These are phyloP conservation scores for Halteria grandinella DNA, from an alignment of 73 alveolate genomes.

Conservation along the genomic window DNA sequence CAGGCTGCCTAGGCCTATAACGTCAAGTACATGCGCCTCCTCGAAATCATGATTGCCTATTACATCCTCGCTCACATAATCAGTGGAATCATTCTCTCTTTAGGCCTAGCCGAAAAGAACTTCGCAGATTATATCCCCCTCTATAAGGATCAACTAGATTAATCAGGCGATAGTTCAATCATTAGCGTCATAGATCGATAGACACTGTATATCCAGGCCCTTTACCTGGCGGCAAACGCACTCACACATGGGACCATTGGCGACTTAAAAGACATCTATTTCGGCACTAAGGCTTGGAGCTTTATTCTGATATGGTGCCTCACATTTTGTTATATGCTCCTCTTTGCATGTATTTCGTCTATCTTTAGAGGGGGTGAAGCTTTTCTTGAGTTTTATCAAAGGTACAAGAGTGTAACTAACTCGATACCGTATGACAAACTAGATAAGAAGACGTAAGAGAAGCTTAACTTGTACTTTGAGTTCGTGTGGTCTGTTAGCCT, in stretches of 20 bases:
- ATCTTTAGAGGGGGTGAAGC: constrained; percentile 45
- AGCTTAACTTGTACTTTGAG: constrained; percentile 46
- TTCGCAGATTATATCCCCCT: no score
- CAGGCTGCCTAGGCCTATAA: constrained; percentile 13
- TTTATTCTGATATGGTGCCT: constrained; percentile 43
- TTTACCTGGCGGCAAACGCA: constrained; percentile 55
- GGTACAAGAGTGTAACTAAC: constrained; percentile 28
- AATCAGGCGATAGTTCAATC: constrained; percentile 1
- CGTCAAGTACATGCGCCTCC: constrained; percentile 44
- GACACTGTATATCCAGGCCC: constrained; percentile 61
- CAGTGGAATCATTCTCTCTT: constrained; percentile 46
- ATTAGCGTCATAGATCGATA: constrained; percentile 5
- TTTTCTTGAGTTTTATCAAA: constrained; percentile 44
- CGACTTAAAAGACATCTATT: constrained; percentile 49
- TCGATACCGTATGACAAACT: constrained; percentile 13
- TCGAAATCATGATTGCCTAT: constrained; percentile 62
- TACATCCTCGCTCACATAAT: constrained; percentile 57
- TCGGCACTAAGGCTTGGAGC: constrained; percentile 50
- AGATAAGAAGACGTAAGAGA: not conserved
- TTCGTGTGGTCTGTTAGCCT: constrained; percentile 58
- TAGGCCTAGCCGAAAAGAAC: constrained; percentile 30
- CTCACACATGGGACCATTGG: constrained; percentile 76
- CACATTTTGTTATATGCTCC: constrained; percentile 61
- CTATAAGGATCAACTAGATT: constrained; percentile 56
- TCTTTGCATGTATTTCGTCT: constrained; percentile 67